A percentile compares a stretch with the other conserved stretches of the same genome.
Conservation (phyloP, 1,284 basidiomycete genomes). For the Gomphus bonarii region DNA sequence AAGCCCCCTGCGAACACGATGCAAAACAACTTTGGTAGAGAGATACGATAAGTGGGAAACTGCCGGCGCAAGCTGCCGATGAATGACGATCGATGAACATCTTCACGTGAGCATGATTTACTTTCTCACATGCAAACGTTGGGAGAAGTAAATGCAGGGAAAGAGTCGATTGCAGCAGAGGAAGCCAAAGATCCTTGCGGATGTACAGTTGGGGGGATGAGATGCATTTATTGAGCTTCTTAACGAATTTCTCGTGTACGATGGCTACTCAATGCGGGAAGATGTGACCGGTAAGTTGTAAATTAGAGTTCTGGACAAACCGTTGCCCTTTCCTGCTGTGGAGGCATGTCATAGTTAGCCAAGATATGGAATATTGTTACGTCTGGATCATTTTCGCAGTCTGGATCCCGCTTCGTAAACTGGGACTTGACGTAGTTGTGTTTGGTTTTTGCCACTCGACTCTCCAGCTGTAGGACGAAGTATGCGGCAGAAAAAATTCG, state of each 20-base stretch:
- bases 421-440: too few species aligned
- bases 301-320: neutral
- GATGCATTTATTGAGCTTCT: neutral
- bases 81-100: neutral
- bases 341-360: too few species aligned
- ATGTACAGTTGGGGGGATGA: neutral
- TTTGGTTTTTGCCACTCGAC: too few species aligned
- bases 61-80: neutral
- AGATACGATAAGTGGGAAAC: neutral
- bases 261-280: too few species aligned
- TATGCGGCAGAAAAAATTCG: too few species aligned
- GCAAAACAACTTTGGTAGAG: neutral
- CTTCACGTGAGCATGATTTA: neutral
- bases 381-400: neutral
- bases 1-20: neutral
- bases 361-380: neutral
- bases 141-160: neutral
- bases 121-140: neutral
- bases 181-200: neutral
- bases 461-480: too few species aligned
- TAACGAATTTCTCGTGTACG: neutral
- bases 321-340: neutral
- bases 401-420: too few species aligned
- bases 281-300: neutral
- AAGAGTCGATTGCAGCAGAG: neutral